Base-by-base conservation (phyloP, 1,139 yeast genomes). In the Saccharomyces pastorianus region DNA sequence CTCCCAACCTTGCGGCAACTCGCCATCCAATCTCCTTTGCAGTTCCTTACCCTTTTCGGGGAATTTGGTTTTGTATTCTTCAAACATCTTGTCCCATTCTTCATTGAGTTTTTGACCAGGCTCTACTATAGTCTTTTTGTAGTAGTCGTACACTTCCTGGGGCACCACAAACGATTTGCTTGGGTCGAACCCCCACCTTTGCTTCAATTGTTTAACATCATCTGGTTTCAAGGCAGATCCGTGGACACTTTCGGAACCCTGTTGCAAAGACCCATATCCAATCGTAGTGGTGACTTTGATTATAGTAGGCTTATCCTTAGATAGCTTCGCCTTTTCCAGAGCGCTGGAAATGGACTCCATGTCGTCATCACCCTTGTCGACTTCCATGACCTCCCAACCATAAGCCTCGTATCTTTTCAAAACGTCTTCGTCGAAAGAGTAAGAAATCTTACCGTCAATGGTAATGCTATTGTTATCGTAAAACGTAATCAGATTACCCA, bases 391-490 rank as follows among this genome's bases (percentile, higher is more conserved):
- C 77, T 93, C 88, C 98, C 99, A 93, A 66, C 96, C 97, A 75
- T 91, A 93, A 58, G 97, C 81, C 77, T 83, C 84, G 74, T 88
- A 87, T 77, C 98, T 85, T 71, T 78, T 80, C 62, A 80, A 70
- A 52, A 93, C 98, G 70, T 93, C 88, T 79, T 93, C 99, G 61
- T 97, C 89, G 82, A 93, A 93, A 60, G 98, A 90, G 61, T 84
- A 84, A 63, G 82, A 78, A 69, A 95, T 93, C 75, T 82, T 78
- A 78, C 99, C 99, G 72, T 93, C 99, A 72, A 93, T 93, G 67
- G 98, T 85, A 78, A 93, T 91, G 73, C 84, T 85, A 85, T 93
- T 93, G 78, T 90, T 96, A 72, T 93, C 99, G 84, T 93, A 93
- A 77, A 93, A 84, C 57, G 95, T 89, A 74, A 93, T 89, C 77